These are phyloP conservation scores for Boletus rufocinnamomeus DNA, from an alignment of 768 basidiomycete species.

Conservation along the genomic window DNA sequence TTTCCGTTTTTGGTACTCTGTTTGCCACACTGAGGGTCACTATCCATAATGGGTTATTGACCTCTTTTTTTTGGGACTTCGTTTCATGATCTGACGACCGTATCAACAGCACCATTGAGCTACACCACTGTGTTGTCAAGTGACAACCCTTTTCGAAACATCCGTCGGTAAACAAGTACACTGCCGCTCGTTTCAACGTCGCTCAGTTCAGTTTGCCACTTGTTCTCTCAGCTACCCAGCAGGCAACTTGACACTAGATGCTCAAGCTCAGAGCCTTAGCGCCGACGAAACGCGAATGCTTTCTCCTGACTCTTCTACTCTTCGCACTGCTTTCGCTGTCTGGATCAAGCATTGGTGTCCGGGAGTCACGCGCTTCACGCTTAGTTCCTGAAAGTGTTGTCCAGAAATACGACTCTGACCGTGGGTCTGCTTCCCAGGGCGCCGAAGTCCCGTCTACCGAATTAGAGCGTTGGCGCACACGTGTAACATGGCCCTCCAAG, in stretches of 20 bases:
- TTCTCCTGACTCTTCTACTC: too few relatives aligned
- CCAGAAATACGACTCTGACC: constrained; percentile 1
- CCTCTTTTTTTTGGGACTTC: not conserved
- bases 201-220: too few relatives aligned
- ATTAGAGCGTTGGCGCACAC: constrained; percentile 33
- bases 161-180: not conserved
- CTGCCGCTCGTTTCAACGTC: not conserved
- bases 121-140: not conserved
- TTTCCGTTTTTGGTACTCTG: too few relatives aligned
- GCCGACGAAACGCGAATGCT: too few relatives aligned
- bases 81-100: too few relatives aligned
- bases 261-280: too few relatives aligned
- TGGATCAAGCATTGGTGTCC: too few relatives aligned
- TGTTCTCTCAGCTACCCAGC: too few relatives aligned
- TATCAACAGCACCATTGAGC: too few relatives aligned
- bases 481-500: constrained; percentile 41
- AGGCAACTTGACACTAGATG: too few relatives aligned
- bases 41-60: constrained; percentile 5
- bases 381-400: constrained; percentile 8
- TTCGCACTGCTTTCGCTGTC: too few relatives aligned
- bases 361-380: constrained; percentile 4
- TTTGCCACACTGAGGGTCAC: not conserved
- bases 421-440: constrained; percentile 3
- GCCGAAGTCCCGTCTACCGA: constrained; percentile 11
- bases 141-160: too few relatives aligned